phyloP scores from a whole-genome alignment of 768 basidiomycete genomes.

The Mycena sanguinolenta region DNA sequence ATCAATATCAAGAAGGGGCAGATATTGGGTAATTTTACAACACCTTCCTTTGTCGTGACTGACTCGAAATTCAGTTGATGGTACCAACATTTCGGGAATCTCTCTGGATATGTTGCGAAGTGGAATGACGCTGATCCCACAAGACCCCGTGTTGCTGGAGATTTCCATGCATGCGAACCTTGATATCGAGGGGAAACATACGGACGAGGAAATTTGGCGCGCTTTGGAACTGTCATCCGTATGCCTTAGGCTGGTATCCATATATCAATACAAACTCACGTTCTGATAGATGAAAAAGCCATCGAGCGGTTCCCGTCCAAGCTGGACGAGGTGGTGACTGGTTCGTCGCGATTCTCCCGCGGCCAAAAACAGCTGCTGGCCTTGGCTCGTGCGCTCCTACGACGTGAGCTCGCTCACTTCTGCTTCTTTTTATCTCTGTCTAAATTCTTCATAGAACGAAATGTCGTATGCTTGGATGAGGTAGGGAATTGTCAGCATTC shows the following conservation, averaged over 20 bases:
- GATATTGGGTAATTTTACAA: not conserved
- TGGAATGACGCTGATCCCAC: constrained; percentile 19
- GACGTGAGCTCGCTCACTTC: not conserved
- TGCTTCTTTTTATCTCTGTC: not conserved
- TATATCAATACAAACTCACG: not conserved
- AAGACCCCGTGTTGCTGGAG: constrained; percentile 20
- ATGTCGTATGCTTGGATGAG: constrained; percentile 23
- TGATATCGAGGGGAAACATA: constrained; percentile 21
- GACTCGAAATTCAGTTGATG: constrained; percentile 11
- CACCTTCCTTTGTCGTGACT: no score
- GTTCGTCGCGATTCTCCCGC: constrained; percentile 22
- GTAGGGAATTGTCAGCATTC: not conserved
- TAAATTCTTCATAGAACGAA: constrained; percentile 4
- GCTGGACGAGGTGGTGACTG: constrained; percentile 16
- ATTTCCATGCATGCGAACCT: constrained; percentile 17
- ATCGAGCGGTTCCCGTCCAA: constrained; percentile 16
- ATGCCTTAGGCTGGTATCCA: not conserved
- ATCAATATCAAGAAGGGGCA: constrained; percentile 19
- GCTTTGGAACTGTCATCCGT: constrained; percentile 19
- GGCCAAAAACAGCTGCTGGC: constrained; percentile 23
- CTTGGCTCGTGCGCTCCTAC: constrained; percentile 19
- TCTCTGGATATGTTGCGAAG: constrained; percentile 11
- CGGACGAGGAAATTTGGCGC: constrained; percentile 17
- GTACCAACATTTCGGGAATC: constrained; percentile 13
- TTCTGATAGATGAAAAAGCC: constrained; percentile 12